phyloP scores from a whole-genome alignment of 169 alveolate species.

The Plasmodium gonderi region DNA sequence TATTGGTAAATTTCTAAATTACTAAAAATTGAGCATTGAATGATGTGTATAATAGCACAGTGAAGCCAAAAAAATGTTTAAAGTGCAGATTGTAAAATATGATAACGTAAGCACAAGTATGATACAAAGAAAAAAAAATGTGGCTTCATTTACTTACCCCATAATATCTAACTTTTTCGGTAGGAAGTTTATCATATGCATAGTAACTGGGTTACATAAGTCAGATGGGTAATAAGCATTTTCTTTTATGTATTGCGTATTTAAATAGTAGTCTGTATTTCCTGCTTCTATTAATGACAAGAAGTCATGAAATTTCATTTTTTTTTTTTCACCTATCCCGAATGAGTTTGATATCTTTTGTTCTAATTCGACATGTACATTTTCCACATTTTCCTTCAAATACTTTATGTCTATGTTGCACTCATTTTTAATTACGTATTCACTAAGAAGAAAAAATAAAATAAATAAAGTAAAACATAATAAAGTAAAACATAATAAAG shows the following conservation, averaged over 20 bases:
- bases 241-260: slow-evolving; percentile 74
- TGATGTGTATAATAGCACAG: slow-evolving; percentile 6
- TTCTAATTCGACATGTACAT: slow-evolving; percentile 64
- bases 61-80: background rate
- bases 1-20: slow-evolving; percentile 71
- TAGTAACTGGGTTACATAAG: slow-evolving; percentile 60
- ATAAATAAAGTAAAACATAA: background rate
- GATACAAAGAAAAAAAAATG: background rate
- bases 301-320: slow-evolving; percentile 73
- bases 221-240: slow-evolving; percentile 59
- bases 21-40: slow-evolving; percentile 3
- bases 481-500: too few relatives aligned
- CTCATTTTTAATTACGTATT: slow-evolving; percentile 32
- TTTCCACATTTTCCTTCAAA: slow-evolving; percentile 57
- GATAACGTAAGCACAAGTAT: background rate
- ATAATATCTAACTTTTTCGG: slow-evolving; percentile 62
- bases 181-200: slow-evolving; percentile 57
- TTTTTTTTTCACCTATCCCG: slow-evolving; percentile 61
- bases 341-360: slow-evolving; percentile 65
- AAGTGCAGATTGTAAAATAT: background rate
- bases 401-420: slow-evolving; percentile 47
- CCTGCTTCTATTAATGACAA: slow-evolving; percentile 71
- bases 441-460: slow-evolving; percentile 32
- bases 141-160: slow-evolving; percentile 47
- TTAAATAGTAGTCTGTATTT: slow-evolving; percentile 62